Percentiles rank a stretch among this genome's conserved stretches.
These are phyloP conservation scores for Aristolochia contorta DNA, from an alignment of 164 flowering plant genomes.

Conservation along the genomic window DNA sequence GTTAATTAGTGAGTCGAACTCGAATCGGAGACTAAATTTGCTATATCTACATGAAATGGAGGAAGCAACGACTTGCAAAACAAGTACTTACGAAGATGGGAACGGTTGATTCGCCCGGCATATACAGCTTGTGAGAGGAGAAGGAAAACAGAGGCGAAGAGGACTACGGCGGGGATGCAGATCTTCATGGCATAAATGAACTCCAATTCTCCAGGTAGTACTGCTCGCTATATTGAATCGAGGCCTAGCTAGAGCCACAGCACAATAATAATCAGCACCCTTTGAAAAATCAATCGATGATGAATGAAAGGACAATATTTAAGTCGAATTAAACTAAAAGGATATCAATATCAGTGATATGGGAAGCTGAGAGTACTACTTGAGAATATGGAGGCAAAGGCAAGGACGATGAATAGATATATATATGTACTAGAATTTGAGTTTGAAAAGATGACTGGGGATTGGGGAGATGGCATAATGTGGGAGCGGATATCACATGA, in stretches of 20 bases:
- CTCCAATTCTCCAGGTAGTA: too few relatives aligned
- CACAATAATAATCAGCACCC: too few relatives aligned
- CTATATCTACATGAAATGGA: background rate
- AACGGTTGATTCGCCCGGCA: constrained; percentile 18
- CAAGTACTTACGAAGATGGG: constrained; percentile 16
- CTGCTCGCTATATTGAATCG: background rate
- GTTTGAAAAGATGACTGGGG: background rate
- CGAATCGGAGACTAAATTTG: background rate
- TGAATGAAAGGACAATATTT: background rate
- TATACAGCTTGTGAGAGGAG: constrained; percentile 18
- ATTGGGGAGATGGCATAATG: constrained; percentile 19
- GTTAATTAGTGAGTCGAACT: background rate
- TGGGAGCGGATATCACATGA: constrained; percentile 1
- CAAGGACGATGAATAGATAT: too few relatives aligned
- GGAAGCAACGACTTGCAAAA: background rate
- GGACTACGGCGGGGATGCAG: constrained; percentile 9
- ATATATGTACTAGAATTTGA: background rate
- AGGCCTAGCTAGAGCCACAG: background rate
- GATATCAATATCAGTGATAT: too few relatives aligned
- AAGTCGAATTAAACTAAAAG: too few relatives aligned
- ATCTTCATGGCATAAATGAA: constrained; percentile 15
- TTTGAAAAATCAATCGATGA: too few relatives aligned
- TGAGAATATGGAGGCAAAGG: too few relatives aligned
- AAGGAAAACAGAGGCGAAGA: constrained; percentile 11
- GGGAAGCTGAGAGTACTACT: too few relatives aligned